Conservation (phyloP, 768 basidiomycete species). For the Mycena chlorophos region DNA sequence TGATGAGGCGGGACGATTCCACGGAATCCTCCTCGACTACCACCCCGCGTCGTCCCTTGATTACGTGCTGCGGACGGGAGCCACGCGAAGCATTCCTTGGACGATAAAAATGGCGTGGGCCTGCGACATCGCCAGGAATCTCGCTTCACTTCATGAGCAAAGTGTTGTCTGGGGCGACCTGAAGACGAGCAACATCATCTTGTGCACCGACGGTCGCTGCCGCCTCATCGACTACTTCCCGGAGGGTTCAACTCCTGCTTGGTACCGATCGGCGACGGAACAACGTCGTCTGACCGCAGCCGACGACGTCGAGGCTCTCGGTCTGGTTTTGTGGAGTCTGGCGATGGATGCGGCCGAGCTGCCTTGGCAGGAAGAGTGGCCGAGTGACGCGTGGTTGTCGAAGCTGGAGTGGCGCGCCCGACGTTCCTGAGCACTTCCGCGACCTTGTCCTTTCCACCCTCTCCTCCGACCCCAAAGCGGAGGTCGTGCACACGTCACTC, state of each 20-base stretch:
- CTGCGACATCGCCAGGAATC: not conserved
- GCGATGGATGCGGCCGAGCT: not conserved
- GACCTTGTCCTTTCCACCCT: not conserved
- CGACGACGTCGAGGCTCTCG: not conserved
- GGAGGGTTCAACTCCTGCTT: not conserved
- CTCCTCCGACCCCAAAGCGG: not conserved
- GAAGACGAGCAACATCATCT: not conserved
- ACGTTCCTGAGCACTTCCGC: not conserved
- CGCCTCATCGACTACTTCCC: constrained; percentile 1
- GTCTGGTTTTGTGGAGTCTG: not conserved
- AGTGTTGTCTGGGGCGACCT: not conserved
- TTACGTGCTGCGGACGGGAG: not conserved
- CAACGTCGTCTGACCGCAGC: not conserved
- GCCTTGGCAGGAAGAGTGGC: not conserved
- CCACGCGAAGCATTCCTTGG: not conserved
- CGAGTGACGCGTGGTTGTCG: not conserved
- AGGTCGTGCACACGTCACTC: not conserved
- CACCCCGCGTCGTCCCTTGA: not conserved
- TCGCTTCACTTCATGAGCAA: not conserved
- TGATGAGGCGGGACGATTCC: not conserved
- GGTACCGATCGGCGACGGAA: not conserved
- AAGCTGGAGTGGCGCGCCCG: not conserved
- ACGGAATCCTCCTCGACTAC: not conserved
- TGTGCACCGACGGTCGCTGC: not conserved
- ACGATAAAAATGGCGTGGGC: not conserved